phyloP scores from a whole-genome alignment of 1,284 basidiomycete genomes.

The Microbotryum violaceum region DNA sequence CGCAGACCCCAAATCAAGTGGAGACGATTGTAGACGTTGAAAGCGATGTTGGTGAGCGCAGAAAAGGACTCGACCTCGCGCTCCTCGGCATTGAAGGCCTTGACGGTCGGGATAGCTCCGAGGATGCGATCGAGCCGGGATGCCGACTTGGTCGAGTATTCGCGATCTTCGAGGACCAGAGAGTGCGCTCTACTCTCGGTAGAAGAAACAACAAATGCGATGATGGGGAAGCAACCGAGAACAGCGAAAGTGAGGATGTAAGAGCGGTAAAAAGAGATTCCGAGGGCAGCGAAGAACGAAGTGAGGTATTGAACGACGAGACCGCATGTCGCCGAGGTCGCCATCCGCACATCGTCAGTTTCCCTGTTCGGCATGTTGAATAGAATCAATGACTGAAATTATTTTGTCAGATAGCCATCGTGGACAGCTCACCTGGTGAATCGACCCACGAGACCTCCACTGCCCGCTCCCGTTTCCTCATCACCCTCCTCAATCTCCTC shows the following conservation, averaged over 20 bases:
- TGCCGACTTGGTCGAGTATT: constrained; percentile 60
- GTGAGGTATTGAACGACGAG: constrained; percentile 70
- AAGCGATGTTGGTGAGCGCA: constrained; percentile 48
- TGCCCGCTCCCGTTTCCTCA: constrained; percentile 56
- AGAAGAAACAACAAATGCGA: constrained; percentile 64
- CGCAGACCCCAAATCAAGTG: constrained; percentile 69
- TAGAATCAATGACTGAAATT: no score
- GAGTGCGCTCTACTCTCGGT: constrained; percentile 62
- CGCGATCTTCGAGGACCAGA: constrained; percentile 60
- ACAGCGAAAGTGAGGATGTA: constrained; percentile 84
- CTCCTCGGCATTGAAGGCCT: constrained; percentile 80
- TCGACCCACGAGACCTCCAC: constrained; percentile 88
- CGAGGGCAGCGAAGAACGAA: constrained; percentile 68
- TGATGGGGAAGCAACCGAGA: constrained; percentile 77
- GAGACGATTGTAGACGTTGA: constrained; percentile 48
- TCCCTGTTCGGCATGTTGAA: constrained; percentile 52
- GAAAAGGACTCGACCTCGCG: constrained; percentile 54
- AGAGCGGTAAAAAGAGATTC: constrained; percentile 71
- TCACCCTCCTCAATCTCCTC: constrained; percentile 45
- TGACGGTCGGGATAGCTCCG: constrained; percentile 79
- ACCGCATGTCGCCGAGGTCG: constrained; percentile 68
- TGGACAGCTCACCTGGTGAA: constrained; percentile 56
- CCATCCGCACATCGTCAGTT: constrained; percentile 85
- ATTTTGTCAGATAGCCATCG: no score
- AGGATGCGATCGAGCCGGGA: constrained; percentile 72